phyloP scores from a whole-genome alignment of 2,329 filamentous ascomycete species.

The Penicillium brasilianum region DNA sequence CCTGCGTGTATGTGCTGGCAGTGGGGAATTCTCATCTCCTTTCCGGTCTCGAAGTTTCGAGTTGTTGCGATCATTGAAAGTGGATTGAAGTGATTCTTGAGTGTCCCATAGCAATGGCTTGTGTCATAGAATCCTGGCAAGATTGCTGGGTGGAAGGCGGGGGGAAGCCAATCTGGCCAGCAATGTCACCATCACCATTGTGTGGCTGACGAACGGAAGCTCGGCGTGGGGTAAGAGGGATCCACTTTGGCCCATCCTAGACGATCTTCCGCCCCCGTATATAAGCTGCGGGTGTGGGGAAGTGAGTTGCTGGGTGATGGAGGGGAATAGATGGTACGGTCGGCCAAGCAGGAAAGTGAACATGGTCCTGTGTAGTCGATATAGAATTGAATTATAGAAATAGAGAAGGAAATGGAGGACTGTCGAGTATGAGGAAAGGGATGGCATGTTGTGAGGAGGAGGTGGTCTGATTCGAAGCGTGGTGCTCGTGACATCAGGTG shows the following conservation, averaged over 20 bases:
- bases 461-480: slow-evolving; percentile 10
- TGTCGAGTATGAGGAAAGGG: background rate
- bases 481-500: slow-evolving; percentile 21
- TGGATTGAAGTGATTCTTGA: background rate
- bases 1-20: background rate
- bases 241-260: slow-evolving; percentile 6
- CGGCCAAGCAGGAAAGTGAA: background rate
- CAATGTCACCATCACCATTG: slow-evolving; percentile 5
- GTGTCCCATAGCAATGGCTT: background rate
- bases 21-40: background rate
- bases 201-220: slow-evolving; percentile 6
- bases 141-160: background rate
- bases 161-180: background rate
- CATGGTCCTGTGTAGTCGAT: background rate
- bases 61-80: background rate
- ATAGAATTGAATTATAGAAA: background rate
- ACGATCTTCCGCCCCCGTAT: background rate
- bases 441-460: slow-evolving; percentile 7
- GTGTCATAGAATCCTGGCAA: background rate
- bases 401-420: no score
- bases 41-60: no score
- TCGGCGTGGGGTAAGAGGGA: slow-evolving; percentile 6
- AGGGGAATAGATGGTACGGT: no score
- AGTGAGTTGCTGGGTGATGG: background rate
- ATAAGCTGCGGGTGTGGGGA: slow-evolving; percentile 3